A percentile compares a stretch with the other conserved stretches of the same genome.
Evolutionary conservation across 1,139 yeast genomes (phyloP).

Genomic region (Candida gigantensis): DNA sequence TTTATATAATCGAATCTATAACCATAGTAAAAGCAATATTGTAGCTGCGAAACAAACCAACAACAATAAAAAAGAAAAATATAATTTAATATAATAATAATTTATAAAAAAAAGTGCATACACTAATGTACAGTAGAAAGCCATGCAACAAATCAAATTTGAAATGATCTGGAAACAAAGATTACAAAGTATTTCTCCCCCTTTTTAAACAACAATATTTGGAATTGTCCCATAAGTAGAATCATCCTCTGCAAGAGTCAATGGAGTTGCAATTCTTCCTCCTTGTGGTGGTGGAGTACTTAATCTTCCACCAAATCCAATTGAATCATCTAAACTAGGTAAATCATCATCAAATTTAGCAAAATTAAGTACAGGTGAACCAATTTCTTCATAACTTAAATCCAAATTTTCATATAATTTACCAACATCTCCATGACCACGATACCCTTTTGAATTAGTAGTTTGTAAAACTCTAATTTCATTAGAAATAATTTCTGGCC

Average conservation of each 20-base stretch:
- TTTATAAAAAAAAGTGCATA: too few relatives aligned
- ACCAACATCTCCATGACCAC: slow-evolving; percentile 36
- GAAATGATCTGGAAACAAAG: too few relatives aligned
- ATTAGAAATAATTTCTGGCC: slow-evolving; percentile 11
- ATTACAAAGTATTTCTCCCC: too few relatives aligned
- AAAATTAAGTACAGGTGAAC: slow-evolving; percentile 20
- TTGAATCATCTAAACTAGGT: slow-evolving; percentile 13
- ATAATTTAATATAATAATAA: too few relatives aligned
- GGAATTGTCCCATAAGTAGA: neutral
- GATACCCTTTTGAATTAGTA: slow-evolving; percentile 15
- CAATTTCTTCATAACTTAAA: slow-evolving; percentile 20
- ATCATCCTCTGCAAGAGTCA: slow-evolving; percentile 6
- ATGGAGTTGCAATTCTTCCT: slow-evolving; percentile 11
- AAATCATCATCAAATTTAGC: slow-evolving; percentile 9
- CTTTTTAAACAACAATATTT: slow-evolving; percentile 4
- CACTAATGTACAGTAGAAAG: too few relatives aligned
- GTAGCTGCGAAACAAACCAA: too few relatives aligned
- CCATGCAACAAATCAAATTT: too few relatives aligned
- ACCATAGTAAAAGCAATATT: neutral
- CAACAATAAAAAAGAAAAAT: neutral
- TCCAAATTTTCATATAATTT: slow-evolving; percentile 33
- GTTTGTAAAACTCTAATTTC: slow-evolving; percentile 17
- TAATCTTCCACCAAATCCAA: slow-evolving; percentile 10
- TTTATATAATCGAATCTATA: slow-evolving; percentile 5
- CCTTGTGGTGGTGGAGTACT: slow-evolving; percentile 3